Base-by-base conservation (phyloP, 1,284 basidiomycete genomes). In the Ustilago tritici region DNA sequence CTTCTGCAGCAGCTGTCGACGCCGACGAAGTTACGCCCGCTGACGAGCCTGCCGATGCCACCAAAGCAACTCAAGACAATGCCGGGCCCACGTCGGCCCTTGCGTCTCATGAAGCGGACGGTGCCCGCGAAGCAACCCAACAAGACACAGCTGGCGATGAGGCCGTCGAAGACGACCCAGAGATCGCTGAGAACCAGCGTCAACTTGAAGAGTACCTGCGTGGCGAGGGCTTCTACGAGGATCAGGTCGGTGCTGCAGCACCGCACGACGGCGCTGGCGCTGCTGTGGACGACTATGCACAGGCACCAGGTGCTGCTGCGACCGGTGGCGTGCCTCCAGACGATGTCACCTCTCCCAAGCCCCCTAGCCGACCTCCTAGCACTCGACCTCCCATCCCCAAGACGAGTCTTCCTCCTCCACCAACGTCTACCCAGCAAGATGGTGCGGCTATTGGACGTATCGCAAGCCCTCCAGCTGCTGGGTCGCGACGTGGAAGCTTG, bases 361-460 rank as follows among this genome's bases (percentile, higher is more conserved):
- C 78, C 17, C 75, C 79, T 28, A 78, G 79, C 41, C 65, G 76
- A 6, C 72, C 80, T 10, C 59, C 78, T 12, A 82, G 80, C 58
- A 71, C 77, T 41, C 63, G 80, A 35, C 80, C 80, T 15, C 80
- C 80, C 15, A 35, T 82, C 15, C 80, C 80, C 1, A 72, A 69
- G 60, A 74, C 79, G 0, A 59, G 31, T 12, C 53, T 79, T 14
- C 75, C 80, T 23, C 59, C 65, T 3, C 70, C 78, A 1, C 76
- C 81, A 0, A 23, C 32, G 0, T 40, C 56, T 7, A 32, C 34
- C 34, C 58, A 36, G 14, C 54, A 63, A 7, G 62, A 71, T 7
- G 73, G 65, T 52, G 36, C 36, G 23, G 28, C 41, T n/a, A n/a
- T 61, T 12, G 65, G 61, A 41, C 71, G 61, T 52, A 50, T 53